Evolutionary conservation across 768 basidiomycete species (phyloP).

Genomic region (Mycena chlorophos): DNA sequence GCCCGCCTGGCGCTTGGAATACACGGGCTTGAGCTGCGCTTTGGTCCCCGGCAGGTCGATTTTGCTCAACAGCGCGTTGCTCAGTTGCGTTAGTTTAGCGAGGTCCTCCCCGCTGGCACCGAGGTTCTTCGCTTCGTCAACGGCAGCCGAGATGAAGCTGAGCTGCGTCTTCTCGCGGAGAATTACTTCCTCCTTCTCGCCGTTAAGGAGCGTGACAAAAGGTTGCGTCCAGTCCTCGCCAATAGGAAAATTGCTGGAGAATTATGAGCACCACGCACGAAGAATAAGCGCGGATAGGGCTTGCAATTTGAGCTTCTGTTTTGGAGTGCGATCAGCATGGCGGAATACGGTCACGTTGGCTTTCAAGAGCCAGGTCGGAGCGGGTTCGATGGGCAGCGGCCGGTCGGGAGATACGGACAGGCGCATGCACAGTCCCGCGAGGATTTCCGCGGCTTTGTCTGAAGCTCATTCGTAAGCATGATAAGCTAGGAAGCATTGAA

Average conservation of each 20-base stretch:
- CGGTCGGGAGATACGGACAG: constrained; percentile 67
- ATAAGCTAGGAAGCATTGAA: not conserved
- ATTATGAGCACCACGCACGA: constrained; percentile 36
- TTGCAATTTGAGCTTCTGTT: constrained; percentile 71
- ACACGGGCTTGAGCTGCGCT: constrained; percentile 94
- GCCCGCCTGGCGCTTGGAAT: constrained; percentile 76
- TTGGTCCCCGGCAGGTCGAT: constrained; percentile 96
- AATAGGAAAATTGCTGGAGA: constrained; percentile 89
- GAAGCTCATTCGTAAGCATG: not conserved
- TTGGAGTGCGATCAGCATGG: constrained; percentile 98
- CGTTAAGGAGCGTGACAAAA: constrained; percentile 87
- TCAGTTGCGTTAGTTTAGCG: constrained; percentile 80
- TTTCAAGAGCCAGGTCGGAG: constrained; percentile 84
- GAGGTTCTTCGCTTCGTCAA: constrained; percentile 80
- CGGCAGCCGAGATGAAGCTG: constrained; percentile 76
- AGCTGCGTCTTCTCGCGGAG: constrained; percentile 89
- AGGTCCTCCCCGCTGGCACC: constrained; percentile 86
- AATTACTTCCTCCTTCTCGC: constrained; percentile 94
- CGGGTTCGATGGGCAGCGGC: constrained; percentile 55
- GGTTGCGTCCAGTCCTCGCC: constrained; percentile 91
- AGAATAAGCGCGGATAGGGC: not conserved
- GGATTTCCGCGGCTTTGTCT: constrained; percentile 96
- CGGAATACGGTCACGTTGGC: constrained; percentile 94
- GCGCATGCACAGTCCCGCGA: constrained; percentile 80
- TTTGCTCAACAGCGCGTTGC: constrained; percentile 90